These are phyloP conservation scores for Amphichorda felina DNA, from an alignment of 2,329 filamentous ascomycete genomes.

Conservation along the genomic window DNA sequence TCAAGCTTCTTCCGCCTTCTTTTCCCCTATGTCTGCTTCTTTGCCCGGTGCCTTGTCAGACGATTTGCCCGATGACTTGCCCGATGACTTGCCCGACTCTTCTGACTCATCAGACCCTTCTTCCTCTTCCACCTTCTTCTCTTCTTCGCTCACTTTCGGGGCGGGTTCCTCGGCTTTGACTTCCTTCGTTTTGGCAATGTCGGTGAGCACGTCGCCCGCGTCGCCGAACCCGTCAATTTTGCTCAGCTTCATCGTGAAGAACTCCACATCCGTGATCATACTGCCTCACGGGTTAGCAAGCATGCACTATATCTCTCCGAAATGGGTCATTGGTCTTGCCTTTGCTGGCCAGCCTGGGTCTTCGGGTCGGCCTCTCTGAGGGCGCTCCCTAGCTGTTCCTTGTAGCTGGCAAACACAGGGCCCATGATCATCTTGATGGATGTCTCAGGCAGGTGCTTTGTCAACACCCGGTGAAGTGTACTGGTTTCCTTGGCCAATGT, in stretches of 20 bases:
- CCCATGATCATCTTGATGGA: slow-evolving; percentile 75
- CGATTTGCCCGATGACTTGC: background rate
- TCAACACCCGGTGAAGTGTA: slow-evolving; percentile 72
- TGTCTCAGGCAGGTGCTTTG: slow-evolving; percentile 66
- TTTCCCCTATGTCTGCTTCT: too few relatives aligned
- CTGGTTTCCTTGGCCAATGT: slow-evolving; percentile 76
- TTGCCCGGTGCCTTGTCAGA: too few relatives aligned
- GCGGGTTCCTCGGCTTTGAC: slow-evolving; percentile 15
- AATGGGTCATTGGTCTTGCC: slow-evolving; percentile 36
- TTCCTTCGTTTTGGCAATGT: slow-evolving; percentile 50
- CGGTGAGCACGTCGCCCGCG: slow-evolving; percentile 56
- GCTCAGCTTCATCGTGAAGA: slow-evolving; percentile 57
- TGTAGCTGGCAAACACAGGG: slow-evolving; percentile 73
- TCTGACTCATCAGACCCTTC: slow-evolving; percentile 3
- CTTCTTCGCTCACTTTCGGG: slow-evolving; percentile 5
- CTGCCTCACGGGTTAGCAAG: slow-evolving; percentile 30
- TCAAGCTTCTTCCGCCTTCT: too few relatives aligned
- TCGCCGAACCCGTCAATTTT: slow-evolving; percentile 73
- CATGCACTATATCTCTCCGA: background rate
- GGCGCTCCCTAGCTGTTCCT: slow-evolving; percentile 63
- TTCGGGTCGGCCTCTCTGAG: slow-evolving; percentile 54
- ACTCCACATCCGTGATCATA: slow-evolving; percentile 65
- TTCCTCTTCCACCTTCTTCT: slow-evolving; percentile 7
- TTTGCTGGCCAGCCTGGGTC: slow-evolving; percentile 56
- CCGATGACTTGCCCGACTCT: background rate